Base-by-base conservation (phyloP, 2,329 filamentous ascomycete species). In the Sporothrix phasma region DNA sequence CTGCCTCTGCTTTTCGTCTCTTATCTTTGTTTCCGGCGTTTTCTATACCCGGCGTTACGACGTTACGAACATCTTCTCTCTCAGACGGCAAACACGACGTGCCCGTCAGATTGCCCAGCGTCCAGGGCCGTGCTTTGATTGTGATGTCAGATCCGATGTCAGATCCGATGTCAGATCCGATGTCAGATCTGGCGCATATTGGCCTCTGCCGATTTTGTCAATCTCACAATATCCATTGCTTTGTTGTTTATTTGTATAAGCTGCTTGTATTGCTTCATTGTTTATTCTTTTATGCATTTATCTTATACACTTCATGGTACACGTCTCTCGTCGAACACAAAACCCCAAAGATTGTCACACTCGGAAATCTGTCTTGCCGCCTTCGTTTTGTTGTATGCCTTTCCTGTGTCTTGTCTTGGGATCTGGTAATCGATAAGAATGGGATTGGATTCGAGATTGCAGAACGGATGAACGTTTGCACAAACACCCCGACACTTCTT, bases 301-400 rank as follows among this genome's bases (percentile, higher is more conserved):
- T 58, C 37, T 31, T 24, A 19, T 31, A 29, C 22, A 39, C 19
- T 45, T 61, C 29, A 43, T 13, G 5, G 24, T 41, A 34, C n/a
- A 29, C 45, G 17, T 29, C 31, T 34, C 51, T 47, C 24, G 46
- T 53, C 43, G 8, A 22, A 31, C 51, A 31, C n/a, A n/a, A n/a
- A n/a, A 61, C 63, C 53, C 22, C 29, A 41, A 61, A 64, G 63
- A 61, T 47, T 64, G 63, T 56, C 46, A 39, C 56, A 17, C 22
- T 45, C 46, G n/a, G 45, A 53, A 29, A 59, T 49, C n/a, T 58
- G n/a, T 19, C 15, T n/a, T 19, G 13, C 29, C 39, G 8, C 8
- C 8, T 13, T 17, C 10, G 11, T 37, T 10, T 24, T 3, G 10
- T 37, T 37, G 11, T 37, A 37, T 37, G 34, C 34, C 10, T 37